Percentiles rank a stretch among this genome's conserved stretches.
Evolutionary conservation across 768 basidiomycete species (phyloP).

Genomic region (Leucosporidium scottii): DNA sequence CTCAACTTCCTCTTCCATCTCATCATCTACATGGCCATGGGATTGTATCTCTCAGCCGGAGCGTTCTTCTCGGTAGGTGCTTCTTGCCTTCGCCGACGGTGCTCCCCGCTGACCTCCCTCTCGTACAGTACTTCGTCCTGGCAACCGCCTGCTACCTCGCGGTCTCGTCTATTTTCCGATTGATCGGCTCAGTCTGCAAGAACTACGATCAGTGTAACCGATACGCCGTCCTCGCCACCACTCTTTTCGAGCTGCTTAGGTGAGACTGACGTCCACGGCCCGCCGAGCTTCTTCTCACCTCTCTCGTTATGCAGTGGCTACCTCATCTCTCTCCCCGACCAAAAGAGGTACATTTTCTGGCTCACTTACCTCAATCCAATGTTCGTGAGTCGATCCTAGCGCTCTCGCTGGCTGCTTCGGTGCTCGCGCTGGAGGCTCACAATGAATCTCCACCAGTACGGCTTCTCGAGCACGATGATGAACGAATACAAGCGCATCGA

Average conservation of each 20-base stretch:
- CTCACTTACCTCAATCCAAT: slow-evolving; percentile 38
- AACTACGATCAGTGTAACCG: slow-evolving; percentile 23
- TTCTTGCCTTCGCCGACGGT: background rate
- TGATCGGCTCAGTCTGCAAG: slow-evolving; percentile 4
- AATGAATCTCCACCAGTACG: no score
- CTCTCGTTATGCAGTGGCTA: slow-evolving; percentile 1
- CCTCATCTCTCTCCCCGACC: slow-evolving; percentile 13
- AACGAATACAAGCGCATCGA: slow-evolving; percentile 32
- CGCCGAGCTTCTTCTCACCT: background rate
- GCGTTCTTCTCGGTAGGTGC: slow-evolving; percentile 51
- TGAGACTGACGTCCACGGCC: no score
- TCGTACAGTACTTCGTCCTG: slow-evolving; percentile 23
- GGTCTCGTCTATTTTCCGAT: slow-evolving; percentile 32
- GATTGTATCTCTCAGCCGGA: slow-evolving; percentile 37
- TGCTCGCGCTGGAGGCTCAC: no score
- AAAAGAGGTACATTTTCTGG: no score
- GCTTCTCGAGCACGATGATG: slow-evolving; percentile 41
- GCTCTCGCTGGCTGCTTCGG: no score
- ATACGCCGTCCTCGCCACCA: slow-evolving; percentile 36
- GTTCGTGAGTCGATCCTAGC: no score
- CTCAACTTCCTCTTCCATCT: slow-evolving; percentile 38
- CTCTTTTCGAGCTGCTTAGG: slow-evolving; percentile 41
- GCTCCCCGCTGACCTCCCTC: background rate
- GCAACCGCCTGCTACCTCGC: slow-evolving; percentile 29
- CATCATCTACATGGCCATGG: slow-evolving; percentile 14